A percentile compares a stretch with the other conserved stretches of the same genome.
phyloP scores from a whole-genome alignment of 2,329 filamentous ascomycete genomes.

The Amphichorda felina region DNA sequence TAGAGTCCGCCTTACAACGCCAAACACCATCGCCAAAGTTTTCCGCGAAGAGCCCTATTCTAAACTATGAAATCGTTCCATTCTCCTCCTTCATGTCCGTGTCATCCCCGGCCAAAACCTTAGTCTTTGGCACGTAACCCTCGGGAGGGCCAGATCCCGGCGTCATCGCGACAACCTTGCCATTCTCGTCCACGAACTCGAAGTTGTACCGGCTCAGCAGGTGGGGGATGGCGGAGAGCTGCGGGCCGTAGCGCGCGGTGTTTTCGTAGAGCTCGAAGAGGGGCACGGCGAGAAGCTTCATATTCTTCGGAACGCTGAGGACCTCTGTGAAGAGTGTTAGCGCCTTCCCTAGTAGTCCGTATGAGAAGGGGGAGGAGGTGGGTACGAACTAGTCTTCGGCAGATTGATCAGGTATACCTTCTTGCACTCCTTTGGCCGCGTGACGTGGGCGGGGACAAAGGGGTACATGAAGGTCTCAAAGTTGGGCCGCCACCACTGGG shows the following conservation, averaged over 20 bases:
- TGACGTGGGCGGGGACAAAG: slow-evolving; percentile 92
- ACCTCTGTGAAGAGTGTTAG: slow-evolving; percentile 50
- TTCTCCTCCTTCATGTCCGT: slow-evolving; percentile 47
- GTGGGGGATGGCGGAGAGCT: slow-evolving; percentile 92
- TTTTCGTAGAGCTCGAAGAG: slow-evolving; percentile 98
- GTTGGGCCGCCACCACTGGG: slow-evolving; percentile 98
- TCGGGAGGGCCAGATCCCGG: slow-evolving; percentile 54
- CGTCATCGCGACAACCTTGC: slow-evolving; percentile 74
- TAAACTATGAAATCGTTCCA: slow-evolving; percentile 11
- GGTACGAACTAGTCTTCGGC: slow-evolving; percentile 67
- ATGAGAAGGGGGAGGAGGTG: not conserved
- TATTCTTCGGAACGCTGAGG: slow-evolving; percentile 95
- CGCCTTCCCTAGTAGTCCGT: not conserved
- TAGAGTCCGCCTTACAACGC: slow-evolving; percentile 9
- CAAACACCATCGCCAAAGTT: slow-evolving; percentile 22
- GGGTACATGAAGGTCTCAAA: slow-evolving; percentile 99
- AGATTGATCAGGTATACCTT: slow-evolving; percentile 97
- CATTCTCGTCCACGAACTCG: slow-evolving; percentile 90
- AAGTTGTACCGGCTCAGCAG: slow-evolving; percentile 93
- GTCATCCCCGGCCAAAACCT: slow-evolving; percentile 52
- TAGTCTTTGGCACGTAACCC: slow-evolving; percentile 49
- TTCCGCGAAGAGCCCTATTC: not conserved
- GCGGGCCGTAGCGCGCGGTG: slow-evolving; percentile 84
- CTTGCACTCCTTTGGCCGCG: slow-evolving; percentile 96
- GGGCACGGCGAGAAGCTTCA: slow-evolving; percentile 95